Evolutionary conservation across 2,329 filamentous ascomycete species (phyloP), one percentile per base, ranked within the genome.

Genomic region (Helotiales sp.): DNA sequence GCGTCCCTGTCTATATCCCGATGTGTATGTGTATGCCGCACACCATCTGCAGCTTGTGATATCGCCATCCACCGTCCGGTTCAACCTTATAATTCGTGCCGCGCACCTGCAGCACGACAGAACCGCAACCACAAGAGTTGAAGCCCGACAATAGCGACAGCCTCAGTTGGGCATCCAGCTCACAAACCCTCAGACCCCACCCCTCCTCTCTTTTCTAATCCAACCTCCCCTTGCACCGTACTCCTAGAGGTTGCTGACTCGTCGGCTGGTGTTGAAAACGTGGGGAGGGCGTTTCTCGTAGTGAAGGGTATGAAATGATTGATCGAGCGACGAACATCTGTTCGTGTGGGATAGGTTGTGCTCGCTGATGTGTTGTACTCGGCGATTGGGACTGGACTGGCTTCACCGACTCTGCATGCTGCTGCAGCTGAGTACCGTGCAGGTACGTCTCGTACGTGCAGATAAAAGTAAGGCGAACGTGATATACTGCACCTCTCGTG

Each of bases 251-350:
- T 30, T 30, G 49, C 58, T 59, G 34, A 28, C 32, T 37, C 57
- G 24, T 54, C 15, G 45, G 11, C 66, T 40, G 34, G 60, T 26
- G n/a, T n/a, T 43, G 67, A 47, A 32, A 37, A 47, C 52, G 26
- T 57, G 52, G 34, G 47, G 65, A 32, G 67, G 49, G 28, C 30
- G 45, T 26, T 22, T 26, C n/a, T 28, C n/a, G 40, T 49, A 30
- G 37, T 20, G 13, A 49, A 40, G 32, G 22, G 40, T 2, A 43
- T 43, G n/a, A n/a, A 20, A 26, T 50, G 50, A 34, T 40, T 26
- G 55, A 54, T 55, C 64, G 58, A 54, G 66, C 67, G 61, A 63
- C 55, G 69, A 69, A 71, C 69, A 73, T 69, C 54, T 72, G 71
- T 70, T 69, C 62, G 63, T 52, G 54, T 69, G 58, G 64, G 69